Evolutionary conservation across 768 basidiomycete genomes (phyloP), one percentile per base, ranked within the genome.

Genomic region (Pilatotrama ljubarskyi): DNA sequence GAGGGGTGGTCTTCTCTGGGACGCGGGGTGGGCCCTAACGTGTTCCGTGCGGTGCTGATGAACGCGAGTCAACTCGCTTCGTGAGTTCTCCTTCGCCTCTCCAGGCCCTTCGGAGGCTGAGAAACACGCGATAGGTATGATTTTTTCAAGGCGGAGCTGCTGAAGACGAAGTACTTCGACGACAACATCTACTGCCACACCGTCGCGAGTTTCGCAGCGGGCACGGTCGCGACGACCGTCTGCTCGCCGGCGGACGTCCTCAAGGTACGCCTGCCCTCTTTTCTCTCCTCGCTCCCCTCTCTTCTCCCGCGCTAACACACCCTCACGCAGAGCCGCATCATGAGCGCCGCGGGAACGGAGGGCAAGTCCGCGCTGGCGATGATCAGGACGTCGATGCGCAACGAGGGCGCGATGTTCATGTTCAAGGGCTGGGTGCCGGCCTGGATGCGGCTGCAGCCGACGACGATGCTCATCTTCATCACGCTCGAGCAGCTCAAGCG

Each of bases 391-490:
- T 89, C 90, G 18, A 76, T 94, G 61, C 78, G 81, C 60, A 85
- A 75, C 63, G 92, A 94, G 66, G 92, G 92, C 14, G 72, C 90
- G 3, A 88, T 88, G 84, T 94, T 93, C 81, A 90, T 94, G 88
- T 92, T 94, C 79, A 92, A 91, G 71, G 92, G 92, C 62, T 94
- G 92, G 92, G 73, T 93, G 9, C 92, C 92, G 0, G 90, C 91
- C 11, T 94, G 91, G 91, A 82, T 84, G 51, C 80, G 92, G 71
- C 80, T 94, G 38, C 90, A 93, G 69, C 92, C 91, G 0, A 93
- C 91, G 42, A 94, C 92, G 3, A 91, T 94, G 63, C 79, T 94
- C 38, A 93, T 93, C 70, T 94, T 93, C 78, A 72, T 93, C 63
- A 91, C 88, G 7, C 78, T 93, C 38, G 91, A 93, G 68, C 90